phyloP scores from a whole-genome alignment of 108 stramenopile genomes.

The Nitzschia sp. region DNA sequence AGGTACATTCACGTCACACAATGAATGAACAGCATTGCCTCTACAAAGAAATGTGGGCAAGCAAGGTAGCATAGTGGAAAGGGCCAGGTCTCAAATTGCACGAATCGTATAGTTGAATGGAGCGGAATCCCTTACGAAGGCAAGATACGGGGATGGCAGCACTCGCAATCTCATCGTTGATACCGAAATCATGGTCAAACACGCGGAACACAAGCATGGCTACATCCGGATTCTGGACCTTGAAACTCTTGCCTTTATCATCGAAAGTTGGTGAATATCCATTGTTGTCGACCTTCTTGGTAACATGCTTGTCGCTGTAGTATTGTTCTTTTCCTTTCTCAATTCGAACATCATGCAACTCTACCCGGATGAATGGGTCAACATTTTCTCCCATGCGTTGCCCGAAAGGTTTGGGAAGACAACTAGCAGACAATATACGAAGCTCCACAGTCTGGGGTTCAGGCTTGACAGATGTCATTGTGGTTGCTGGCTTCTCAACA shows the following conservation, averaged over 20 bases:
- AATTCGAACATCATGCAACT: constrained; percentile 60
- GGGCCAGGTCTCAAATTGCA: constrained; percentile 59
- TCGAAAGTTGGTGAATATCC: constrained; percentile 60
- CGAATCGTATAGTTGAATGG: constrained; percentile 56
- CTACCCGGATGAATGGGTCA: constrained; percentile 74
- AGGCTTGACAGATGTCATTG: constrained; percentile 25
- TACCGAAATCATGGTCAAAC: constrained; percentile 55
- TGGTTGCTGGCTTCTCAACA: constrained; percentile 72
- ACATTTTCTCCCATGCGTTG: constrained; percentile 67
- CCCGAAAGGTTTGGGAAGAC: constrained; percentile 80
- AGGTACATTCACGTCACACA: too few relatives aligned
- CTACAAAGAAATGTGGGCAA: constrained; percentile 33
- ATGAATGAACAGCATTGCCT: too few relatives aligned
- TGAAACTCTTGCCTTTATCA: constrained; percentile 29
- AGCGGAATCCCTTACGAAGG: constrained; percentile 71
- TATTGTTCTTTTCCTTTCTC: constrained; percentile 22
- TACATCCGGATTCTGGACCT: constrained; percentile 53
- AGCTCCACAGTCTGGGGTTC: constrained; percentile 34
- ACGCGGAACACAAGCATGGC: constrained; percentile 76
- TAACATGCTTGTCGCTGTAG: constrained; percentile 26
- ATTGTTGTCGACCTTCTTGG: constrained; percentile 57
- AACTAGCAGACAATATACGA: constrained; percentile 58
- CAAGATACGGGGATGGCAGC: constrained; percentile 70
- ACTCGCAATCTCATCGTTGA: constrained; percentile 65
- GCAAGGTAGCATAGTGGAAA: constrained; percentile 67